These are phyloP conservation scores for Cicer arietinum DNA, from an alignment of 306 rosid genomes.

Conservation along the genomic window DNA sequence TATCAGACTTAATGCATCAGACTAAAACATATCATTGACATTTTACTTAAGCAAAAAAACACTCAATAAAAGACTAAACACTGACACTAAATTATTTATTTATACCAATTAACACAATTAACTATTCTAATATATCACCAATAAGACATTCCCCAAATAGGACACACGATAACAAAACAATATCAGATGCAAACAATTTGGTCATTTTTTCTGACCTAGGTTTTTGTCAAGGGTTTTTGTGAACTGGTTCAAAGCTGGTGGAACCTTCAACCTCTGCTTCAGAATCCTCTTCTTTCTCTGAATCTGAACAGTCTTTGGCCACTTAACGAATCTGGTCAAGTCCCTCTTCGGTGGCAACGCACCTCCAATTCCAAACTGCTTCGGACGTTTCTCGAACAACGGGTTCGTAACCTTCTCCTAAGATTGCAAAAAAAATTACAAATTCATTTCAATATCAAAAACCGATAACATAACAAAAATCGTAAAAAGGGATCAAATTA, in stretches of 20 bases:
- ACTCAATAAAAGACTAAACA: not conserved
- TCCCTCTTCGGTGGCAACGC: slow-evolving; percentile 84
- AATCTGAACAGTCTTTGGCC: slow-evolving; percentile 66
- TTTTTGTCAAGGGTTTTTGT: slow-evolving; percentile 83
- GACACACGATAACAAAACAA: not conserved
- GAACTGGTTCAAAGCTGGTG: slow-evolving; percentile 79
- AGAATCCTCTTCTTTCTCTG: slow-evolving; percentile 75
- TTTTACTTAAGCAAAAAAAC: fast-evolving
- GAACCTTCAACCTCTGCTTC: slow-evolving; percentile 77
- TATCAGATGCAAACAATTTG: not conserved
- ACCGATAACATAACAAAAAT: not conserved
- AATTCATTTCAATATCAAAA: not conserved
- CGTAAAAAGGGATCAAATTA: not conserved
- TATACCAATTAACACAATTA: not conserved
- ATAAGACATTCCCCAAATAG: not conserved
- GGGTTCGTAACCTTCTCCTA: slow-evolving; percentile 75
- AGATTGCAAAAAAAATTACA: not conserved
- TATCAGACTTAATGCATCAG: too few relatives aligned
- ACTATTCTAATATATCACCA: not conserved
- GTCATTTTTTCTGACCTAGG: slow-evolving; percentile 48
- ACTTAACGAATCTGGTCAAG: slow-evolving; percentile 66
- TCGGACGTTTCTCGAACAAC: slow-evolving; percentile 69
- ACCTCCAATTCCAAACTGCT: slow-evolving; percentile 83
- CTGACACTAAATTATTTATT: not conserved
- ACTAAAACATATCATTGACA: not conserved